phyloP scores from a whole-genome alignment of 305 asterid species.

The Lippia alba region DNA sequence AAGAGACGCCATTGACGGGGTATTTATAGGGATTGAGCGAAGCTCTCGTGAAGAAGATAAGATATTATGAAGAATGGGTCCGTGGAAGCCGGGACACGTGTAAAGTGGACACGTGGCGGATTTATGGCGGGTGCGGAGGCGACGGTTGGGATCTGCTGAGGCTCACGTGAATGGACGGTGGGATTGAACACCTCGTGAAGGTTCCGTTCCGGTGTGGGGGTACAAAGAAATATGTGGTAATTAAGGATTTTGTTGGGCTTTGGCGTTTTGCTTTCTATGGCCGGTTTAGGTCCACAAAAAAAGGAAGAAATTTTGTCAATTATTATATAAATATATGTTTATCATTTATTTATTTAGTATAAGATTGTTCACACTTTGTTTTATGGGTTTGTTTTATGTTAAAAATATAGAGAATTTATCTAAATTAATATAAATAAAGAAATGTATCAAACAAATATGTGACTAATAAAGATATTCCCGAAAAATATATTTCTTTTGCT shows the following conservation, averaged over 20 bases:
- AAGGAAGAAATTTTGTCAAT: no score
- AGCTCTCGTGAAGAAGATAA: constrained; percentile 28
- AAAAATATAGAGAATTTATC: no score
- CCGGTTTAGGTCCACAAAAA: constrained; percentile 28
- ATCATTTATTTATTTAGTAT: no score
- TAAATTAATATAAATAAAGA: no score
- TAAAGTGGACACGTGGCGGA: constrained; percentile 51
- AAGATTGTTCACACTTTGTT: no score
- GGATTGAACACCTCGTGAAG: constrained; percentile 52
- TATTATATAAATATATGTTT: no score
- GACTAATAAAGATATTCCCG: no score
- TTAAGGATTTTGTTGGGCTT: neutral
- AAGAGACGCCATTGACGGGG: neutral
- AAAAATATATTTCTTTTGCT: no score
- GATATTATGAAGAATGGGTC: constrained; percentile 38
- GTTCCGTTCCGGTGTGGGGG: constrained; percentile 12
- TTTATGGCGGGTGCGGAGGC: constrained; percentile 31
- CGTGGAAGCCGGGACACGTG: constrained; percentile 53
- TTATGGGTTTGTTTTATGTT: no score
- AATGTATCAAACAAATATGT: no score
- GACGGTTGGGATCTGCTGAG: constrained; percentile 56
- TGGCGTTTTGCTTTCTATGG: constrained; percentile 39
- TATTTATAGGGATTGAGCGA: constrained; percentile 26
- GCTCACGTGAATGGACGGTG: constrained; percentile 72
- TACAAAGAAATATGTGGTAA: constrained; percentile 28